Evolutionary conservation across 352 stramenopile genomes (phyloP), one percentile per base, ranked within the genome.

Genomic region (Elongisporangium undulatum): DNA sequence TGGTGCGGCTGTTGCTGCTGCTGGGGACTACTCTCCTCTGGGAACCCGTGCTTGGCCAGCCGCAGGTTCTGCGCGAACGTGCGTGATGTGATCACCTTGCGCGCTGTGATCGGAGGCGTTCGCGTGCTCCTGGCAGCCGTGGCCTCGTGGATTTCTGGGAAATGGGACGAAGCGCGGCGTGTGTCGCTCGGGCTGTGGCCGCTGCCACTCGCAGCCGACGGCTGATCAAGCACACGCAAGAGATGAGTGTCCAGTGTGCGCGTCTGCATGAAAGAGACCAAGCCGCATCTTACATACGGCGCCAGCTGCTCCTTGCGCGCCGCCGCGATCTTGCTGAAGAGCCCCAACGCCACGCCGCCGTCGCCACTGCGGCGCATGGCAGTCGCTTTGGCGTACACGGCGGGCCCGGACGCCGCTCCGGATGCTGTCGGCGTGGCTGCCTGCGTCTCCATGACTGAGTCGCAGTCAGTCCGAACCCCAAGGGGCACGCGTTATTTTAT

Each of bases 321-420:
- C 17, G 80, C 78, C 51, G 78, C 77, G 56, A 92, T 88, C 67
- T 92, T 92, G 58, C 78, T 87, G 63, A 90, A 88, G 55, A 90
- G 68, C 1, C 78, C 77, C 8, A 92, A 66, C 39, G 82, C 67
- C 41, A 89, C 74, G 51, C 83, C 77, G 17, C 75, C 73, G 29
- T 75, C 65, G 38, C 20, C 49, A 12, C 12, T 20, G 56, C 56
- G 34, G 34, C 13, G 34, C 34, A 45, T 23, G 15, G n/a, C n/a
- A 19, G 24, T 21, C 9, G 26, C 49, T 13, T 26, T 23, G 19
- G 56, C 10, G 6, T 17, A 4, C 8, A 51, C 4, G n/a, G 55
- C 2, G 16, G 55, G 48, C 13, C 54, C 49, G 26, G 55, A 51
- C 10, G 49, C 26, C 3, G 49, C 48, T 8, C 39, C 7, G 21